Percentiles rank a stretch among this genome's conserved stretches.
phyloP scores from a whole-genome alignment of 1,139 yeast genomes.

The Nakaseomyces glabratus region DNA sequence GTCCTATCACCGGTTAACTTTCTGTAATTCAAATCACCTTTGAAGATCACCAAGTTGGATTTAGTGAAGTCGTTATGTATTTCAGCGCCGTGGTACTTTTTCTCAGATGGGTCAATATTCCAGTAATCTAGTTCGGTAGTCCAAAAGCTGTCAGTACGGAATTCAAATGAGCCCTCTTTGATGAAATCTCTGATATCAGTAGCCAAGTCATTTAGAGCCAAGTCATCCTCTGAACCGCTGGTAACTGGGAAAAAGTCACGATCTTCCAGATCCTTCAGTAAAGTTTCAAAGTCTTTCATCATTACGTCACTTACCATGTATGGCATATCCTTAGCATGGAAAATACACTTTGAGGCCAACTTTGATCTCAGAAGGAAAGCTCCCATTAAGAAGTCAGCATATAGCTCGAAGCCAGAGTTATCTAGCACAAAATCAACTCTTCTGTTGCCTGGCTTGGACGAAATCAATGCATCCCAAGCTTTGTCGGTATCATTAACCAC shows the following conservation, averaged over 20 bases:
- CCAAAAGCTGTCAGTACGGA: constrained; percentile 76
- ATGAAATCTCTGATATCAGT: constrained; percentile 43
- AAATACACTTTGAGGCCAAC: constrained; percentile 51
- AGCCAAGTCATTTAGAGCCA: constrained; percentile 38
- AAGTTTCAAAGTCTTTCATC: constrained; percentile 61
- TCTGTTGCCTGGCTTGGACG: constrained; percentile 23
- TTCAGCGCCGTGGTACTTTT: constrained; percentile 47
- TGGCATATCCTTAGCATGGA: constrained; percentile 87
- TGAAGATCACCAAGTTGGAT: constrained; percentile 70
- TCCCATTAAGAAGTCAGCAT: constrained; percentile 72
- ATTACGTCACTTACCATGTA: constrained; percentile 98
- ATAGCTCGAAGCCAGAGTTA: constrained; percentile 91
- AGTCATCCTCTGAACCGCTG: constrained; percentile 36
- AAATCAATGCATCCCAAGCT: constrained; percentile 51
- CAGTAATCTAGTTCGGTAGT: constrained; percentile 68
- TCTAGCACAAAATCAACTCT: constrained; percentile 84
- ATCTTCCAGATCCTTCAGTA: constrained; percentile 52
- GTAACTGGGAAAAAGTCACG: constrained; percentile 42
- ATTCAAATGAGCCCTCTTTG: constrained; percentile 41
- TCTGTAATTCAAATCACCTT: constrained; percentile 94
- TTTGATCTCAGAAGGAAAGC: constrained; percentile 67
- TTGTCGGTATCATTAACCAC: constrained; percentile 62
- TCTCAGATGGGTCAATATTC: constrained; percentile 47
- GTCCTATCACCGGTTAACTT: constrained; percentile 82
- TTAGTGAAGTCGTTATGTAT: constrained; percentile 44